These are phyloP conservation scores for Metschnikowia bowlesiae DNA, from an alignment of 805 yeast genomes.

Conservation along the genomic window DNA sequence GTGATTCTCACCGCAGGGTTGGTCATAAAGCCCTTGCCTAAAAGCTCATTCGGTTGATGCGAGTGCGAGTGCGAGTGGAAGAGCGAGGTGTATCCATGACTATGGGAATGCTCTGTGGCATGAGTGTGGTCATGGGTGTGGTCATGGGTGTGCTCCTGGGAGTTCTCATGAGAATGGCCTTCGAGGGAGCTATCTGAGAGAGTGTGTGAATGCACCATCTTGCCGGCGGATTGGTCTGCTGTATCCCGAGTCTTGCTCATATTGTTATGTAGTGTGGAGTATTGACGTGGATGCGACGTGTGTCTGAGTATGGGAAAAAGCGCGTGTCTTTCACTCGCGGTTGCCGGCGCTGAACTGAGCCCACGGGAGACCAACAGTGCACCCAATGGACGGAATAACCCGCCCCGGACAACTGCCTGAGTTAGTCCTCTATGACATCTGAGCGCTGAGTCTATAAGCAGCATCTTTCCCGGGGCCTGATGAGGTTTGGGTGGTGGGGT, in stretches of 20 bases:
- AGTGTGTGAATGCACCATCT: not conserved
- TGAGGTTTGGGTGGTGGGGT: not conserved
- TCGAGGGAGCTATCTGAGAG: slow-evolving; percentile 1
- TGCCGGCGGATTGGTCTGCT: not conserved
- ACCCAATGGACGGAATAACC: not conserved
- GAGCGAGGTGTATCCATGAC: slow-evolving; percentile 19
- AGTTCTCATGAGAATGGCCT: not conserved
- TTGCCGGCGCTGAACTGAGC: not conserved
- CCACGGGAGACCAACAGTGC: not conserved
- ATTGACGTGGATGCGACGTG: not conserved
- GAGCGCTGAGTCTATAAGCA: not conserved
- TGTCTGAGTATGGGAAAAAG: not conserved
- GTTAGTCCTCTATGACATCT: not conserved
- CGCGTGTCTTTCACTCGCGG: slow-evolving; percentile 1
- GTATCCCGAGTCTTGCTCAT: not conserved
- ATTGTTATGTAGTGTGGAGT: not conserved
- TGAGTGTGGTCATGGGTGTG: not conserved
- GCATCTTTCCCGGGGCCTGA: not conserved
- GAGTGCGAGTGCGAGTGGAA: slow-evolving; percentile 25
- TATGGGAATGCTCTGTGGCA: slow-evolving; percentile 8
- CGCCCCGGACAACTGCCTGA: not conserved
- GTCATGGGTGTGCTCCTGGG: not conserved
- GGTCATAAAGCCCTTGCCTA: slow-evolving; percentile 23
- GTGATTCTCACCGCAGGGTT: slow-evolving; percentile 93
- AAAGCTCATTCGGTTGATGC: slow-evolving; percentile 42